These are phyloP conservation scores for Trichoderma lentiforme DNA, from an alignment of 2,329 filamentous ascomycete genomes.

Conservation along the genomic window DNA sequence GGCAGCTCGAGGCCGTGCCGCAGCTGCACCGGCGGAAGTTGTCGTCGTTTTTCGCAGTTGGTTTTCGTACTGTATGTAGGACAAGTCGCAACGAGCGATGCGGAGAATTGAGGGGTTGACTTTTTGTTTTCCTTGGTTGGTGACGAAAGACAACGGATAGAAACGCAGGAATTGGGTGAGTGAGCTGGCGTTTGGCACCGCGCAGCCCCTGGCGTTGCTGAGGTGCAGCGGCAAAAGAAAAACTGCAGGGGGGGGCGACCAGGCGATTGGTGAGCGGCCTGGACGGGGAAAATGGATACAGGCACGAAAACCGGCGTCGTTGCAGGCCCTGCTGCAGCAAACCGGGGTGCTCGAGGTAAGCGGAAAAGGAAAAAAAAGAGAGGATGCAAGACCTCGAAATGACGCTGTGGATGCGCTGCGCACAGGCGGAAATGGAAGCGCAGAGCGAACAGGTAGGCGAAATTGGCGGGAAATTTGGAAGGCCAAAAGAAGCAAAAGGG, in stretches of 20 bases:
- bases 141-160: neutral
- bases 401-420: conserved; percentile 11
- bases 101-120: conserved; percentile 5
- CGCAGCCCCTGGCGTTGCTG: conserved; percentile 13
- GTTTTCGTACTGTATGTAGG: neutral
- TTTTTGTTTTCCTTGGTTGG: neutral
- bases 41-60: neutral
- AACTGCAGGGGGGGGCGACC: conserved; percentile 4
- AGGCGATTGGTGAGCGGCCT: conserved; percentile 3
- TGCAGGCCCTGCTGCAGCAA: conserved; percentile 15
- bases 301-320: neutral
- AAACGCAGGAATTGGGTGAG: neutral
- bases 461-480: neutral
- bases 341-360: conserved; percentile 11
- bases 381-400: neutral
- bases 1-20: conserved; percentile 1
- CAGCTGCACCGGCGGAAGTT: conserved; percentile 1
- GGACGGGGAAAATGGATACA: conserved; percentile 13
- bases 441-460: neutral
- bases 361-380: neutral
- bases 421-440: neutral
- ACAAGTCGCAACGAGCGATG: neutral
- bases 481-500: neutral
- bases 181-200: conserved; percentile 4
- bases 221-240: conserved; percentile 3